These are phyloP conservation scores for Inonotus hispidus DNA, from an alignment of 1,284 basidiomycete genomes.

Conservation along the genomic window DNA sequence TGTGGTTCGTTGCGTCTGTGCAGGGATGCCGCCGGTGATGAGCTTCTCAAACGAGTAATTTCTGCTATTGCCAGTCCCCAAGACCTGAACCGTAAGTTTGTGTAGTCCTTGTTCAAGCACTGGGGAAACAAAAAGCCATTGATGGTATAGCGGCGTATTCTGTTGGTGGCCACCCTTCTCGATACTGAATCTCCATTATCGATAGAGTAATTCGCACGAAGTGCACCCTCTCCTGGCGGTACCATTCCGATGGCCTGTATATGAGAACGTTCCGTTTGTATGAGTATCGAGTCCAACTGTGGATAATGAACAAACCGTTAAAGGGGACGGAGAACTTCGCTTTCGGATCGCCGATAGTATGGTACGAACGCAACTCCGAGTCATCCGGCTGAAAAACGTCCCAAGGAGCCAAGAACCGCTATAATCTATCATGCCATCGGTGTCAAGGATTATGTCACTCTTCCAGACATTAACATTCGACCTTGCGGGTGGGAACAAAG, in stretches of 20 bases:
- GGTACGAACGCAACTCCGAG: not conserved
- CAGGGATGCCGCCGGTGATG: no score
- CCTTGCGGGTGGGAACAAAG: not conserved
- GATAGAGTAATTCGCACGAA: conserved; percentile 16
- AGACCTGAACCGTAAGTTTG: conserved; percentile 3
- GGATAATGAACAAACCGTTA: not conserved
- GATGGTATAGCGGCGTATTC: not conserved
- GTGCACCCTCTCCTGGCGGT: not conserved
- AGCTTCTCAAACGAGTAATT: conserved; percentile 13
- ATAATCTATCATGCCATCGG: not conserved
- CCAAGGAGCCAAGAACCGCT: not conserved
- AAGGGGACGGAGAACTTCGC: not conserved
- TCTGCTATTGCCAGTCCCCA: conserved; percentile 1
- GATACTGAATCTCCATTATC: not conserved
- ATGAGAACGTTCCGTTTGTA: not conserved
- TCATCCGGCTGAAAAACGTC: not conserved
- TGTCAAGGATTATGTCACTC: not conserved
- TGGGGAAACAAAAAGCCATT: conserved; percentile 5
- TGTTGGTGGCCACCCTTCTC: not conserved
- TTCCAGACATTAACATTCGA: not conserved
- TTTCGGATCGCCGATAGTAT: not conserved
- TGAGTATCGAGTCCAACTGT: not conserved
- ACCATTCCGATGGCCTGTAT: conserved; percentile 7
- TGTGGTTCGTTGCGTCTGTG: no score
- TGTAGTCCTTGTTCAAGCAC: not conserved